Percentiles rank a stretch among this genome's conserved stretches.
Evolutionary conservation across 1,284 basidiomycete species (phyloP).

Genomic region (Naganishia cerealis): DNA sequence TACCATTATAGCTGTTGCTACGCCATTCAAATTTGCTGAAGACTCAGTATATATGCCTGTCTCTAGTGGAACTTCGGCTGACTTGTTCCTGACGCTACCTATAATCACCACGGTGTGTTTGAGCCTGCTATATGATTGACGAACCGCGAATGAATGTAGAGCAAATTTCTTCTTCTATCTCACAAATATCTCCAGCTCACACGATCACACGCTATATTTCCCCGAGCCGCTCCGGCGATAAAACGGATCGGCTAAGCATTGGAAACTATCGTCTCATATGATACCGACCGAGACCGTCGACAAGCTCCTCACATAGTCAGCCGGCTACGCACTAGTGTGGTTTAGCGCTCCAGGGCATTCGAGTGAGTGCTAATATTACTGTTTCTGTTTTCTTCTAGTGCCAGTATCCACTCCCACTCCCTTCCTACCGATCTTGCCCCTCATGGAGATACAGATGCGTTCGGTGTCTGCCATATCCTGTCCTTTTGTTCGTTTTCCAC

Average conservation of each 20-base stretch:
- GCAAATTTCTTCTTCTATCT: too few relatives aligned
- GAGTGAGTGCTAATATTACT: background rate
- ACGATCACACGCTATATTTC: background rate
- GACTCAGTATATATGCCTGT: too few relatives aligned
- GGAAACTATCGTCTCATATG: background rate
- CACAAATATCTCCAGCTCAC: too few relatives aligned
- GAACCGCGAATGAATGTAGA: too few relatives aligned
- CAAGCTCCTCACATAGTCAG: background rate
- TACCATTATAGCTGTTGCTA: too few relatives aligned
- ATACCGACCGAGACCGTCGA: background rate
- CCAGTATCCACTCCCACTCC: background rate
- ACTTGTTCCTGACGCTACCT: background rate
- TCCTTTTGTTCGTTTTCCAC: background rate
- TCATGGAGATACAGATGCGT: background rate
- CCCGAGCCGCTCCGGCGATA: conserved; percentile 15
- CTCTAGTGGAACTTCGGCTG: too few relatives aligned
- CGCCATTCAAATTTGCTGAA: too few relatives aligned
- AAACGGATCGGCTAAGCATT: background rate
- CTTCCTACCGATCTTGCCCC: conserved; percentile 21
- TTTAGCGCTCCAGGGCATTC: background rate
- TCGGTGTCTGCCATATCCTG: background rate
- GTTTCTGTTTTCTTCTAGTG: conserved; percentile 16
- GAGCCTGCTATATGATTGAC: background rate
- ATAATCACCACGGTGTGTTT: background rate
- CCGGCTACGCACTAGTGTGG: too few relatives aligned